Conservation (phyloP, 768 basidiomycete genomes). For the Leucosporidium yakuticum region DNA sequence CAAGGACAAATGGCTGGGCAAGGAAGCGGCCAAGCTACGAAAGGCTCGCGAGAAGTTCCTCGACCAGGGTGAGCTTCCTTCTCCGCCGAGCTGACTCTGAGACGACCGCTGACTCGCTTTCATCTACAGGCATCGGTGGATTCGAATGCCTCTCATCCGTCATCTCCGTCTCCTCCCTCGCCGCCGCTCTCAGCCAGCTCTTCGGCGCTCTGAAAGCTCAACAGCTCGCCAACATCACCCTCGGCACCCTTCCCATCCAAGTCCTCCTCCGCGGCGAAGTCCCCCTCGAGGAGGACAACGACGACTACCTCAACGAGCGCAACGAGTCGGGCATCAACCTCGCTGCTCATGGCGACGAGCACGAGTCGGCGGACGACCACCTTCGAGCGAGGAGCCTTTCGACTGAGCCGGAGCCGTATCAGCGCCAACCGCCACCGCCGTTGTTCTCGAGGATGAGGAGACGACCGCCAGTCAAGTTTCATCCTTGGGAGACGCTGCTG, state of each 20-base stretch:
- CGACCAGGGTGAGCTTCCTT: constrained; percentile 51
- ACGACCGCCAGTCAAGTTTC: constrained; percentile 45
- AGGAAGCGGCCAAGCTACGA: constrained; percentile 66
- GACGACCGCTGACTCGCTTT: not conserved
- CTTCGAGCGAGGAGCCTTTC: constrained; percentile 8
- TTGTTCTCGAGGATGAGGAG: constrained; percentile 43
- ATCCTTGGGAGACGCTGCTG: constrained; percentile 88
- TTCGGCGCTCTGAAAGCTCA: constrained; percentile 72
- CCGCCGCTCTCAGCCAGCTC: constrained; percentile 65
- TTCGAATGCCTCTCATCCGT: constrained; percentile 43
- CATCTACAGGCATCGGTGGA: constrained; percentile 39
- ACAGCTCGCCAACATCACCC: constrained; percentile 67
- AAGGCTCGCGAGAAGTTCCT: constrained; percentile 65
- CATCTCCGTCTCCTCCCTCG: constrained; percentile 55
- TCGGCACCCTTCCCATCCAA: constrained; percentile 74
- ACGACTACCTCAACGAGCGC: constrained; percentile 50
- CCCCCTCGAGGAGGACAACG: constrained; percentile 46
- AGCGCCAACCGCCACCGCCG: constrained; percentile 8
- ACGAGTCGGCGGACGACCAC: not conserved
- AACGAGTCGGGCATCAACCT: constrained; percentile 48
- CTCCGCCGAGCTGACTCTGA: not conserved
- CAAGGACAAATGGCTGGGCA: constrained; percentile 73
- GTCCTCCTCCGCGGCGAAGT: constrained; percentile 72
- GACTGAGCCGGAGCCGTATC: not conserved
- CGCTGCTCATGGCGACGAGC: constrained; percentile 8